A percentile compares a stretch with the other conserved stretches of the same genome.
phyloP scores from a whole-genome alignment of 176 grass and related monocot species.

The Echinochloa phyllopogon region DNA sequence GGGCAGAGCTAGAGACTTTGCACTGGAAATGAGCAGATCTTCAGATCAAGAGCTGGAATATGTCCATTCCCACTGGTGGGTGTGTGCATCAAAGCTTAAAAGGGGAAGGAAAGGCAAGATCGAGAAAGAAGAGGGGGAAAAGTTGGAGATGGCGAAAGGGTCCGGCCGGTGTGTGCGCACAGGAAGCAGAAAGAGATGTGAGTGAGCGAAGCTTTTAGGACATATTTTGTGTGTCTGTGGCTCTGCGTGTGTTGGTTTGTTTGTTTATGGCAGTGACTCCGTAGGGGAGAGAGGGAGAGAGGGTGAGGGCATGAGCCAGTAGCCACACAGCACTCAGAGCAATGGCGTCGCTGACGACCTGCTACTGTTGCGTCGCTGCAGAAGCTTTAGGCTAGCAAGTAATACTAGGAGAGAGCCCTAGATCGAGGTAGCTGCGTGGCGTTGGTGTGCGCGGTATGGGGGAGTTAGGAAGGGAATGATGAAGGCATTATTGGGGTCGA shows the following conservation, averaged over 20 bases:
- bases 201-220: conserved; percentile 36
- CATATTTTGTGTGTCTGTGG: conserved; percentile 17
- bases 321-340: conserved; percentile 31
- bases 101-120: not conserved
- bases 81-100: conserved; percentile 34
- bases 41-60: conserved; percentile 3
- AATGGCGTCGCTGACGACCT: conserved; percentile 33
- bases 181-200: conserved; percentile 60
- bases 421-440: conserved; percentile 7
- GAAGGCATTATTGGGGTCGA: conserved; percentile 61
- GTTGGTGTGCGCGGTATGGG: conserved; percentile 39
- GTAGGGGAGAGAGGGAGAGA: not conserved
- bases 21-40: conserved; percentile 36
- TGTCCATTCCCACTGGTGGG: conserved; percentile 26
- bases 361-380: conserved; percentile 51
- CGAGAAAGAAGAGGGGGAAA: conserved; percentile 28
- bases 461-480: conserved; percentile 58
- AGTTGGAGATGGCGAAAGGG: conserved; percentile 42
- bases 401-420: conserved; percentile 18
- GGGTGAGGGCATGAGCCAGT: not conserved
- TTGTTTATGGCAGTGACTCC: conserved; percentile 45
- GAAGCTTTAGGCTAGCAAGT: conserved; percentile 32
- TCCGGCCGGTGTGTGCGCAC: conserved; percentile 12
- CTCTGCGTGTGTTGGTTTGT: conserved; percentile 20
- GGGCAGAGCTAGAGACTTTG: not conserved